phyloP scores from a whole-genome alignment of 768 basidiomycete species.

The Brasilioporus rufonigricans region DNA sequence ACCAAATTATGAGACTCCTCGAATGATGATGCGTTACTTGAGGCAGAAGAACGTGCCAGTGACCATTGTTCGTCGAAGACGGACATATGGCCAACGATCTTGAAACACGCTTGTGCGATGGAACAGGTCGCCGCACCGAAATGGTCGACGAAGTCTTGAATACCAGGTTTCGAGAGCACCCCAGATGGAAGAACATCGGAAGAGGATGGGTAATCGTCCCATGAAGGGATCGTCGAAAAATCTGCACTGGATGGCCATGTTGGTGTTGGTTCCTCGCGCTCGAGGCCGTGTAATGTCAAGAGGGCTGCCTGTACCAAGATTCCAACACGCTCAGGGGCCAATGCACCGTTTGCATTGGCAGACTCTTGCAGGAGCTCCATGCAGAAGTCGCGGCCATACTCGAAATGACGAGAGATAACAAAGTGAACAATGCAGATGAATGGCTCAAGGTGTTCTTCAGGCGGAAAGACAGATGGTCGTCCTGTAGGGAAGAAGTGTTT shows the following conservation, averaged over 20 bases:
- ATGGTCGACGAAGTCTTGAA: conserved; percentile 71
- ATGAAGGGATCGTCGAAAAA: conserved; percentile 51
- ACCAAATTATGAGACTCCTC: conserved; percentile 70
- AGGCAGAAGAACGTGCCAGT: conserved; percentile 44
- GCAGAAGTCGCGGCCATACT: conserved; percentile 80
- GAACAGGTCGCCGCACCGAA: conserved; percentile 53
- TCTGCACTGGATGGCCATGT: conserved; percentile 78
- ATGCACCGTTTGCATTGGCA: conserved; percentile 39
- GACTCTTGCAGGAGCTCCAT: conserved; percentile 78
- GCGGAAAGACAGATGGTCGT: conserved; percentile 54
- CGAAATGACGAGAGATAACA: conserved; percentile 77
- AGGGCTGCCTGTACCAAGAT: conserved; percentile 78
- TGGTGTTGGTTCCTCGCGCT: conserved; percentile 67
- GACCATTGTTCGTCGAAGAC: conserved; percentile 87
- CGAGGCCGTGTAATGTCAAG: conserved; percentile 65
- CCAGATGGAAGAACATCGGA: conserved; percentile 58
- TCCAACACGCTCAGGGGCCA: conserved; percentile 70
- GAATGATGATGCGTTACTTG: conserved; percentile 43
- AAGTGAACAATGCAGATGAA: conserved; percentile 81
- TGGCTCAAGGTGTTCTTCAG: conserved; percentile 75
- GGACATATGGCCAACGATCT: conserved; percentile 70
- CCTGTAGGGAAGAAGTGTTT: conserved; percentile 80
- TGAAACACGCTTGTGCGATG: conserved; percentile 59
- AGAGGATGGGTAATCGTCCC: conserved; percentile 69
- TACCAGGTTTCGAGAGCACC: conserved; percentile 58